Base-by-base conservation (phyloP, 345 rosid genomes). In the Cardiospermum halicacabum region DNA sequence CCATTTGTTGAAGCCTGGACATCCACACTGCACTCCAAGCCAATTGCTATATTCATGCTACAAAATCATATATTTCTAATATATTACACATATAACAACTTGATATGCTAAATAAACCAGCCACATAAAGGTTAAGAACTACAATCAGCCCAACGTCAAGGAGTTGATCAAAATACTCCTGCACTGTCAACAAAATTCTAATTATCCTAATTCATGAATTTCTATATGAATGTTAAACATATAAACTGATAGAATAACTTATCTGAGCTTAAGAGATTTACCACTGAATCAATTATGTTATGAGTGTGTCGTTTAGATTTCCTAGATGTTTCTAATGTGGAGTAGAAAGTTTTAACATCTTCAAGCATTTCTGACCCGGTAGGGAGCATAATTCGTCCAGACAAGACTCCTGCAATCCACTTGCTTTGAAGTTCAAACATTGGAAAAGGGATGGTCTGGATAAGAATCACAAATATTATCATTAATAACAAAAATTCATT, bases 381-480 rank as follows among this genome's bases (percentile, higher is more conserved):
- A 19, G 97, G 96, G 59, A 90, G 90, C 34, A 21, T 45, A 26
- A 86, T 71, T 30, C 87, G 77, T 66, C 96, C 93, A 3, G 94
- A 88, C 68, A 92, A 76, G 69, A 74, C 80, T 64, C 92, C 86
- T 0, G 97, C 92, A 59, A 92, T 78, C 98, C 96, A 92, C 76
- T 84, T 85, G 89, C 89, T 86, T 81, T 92, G 97, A 11, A 78
- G 71, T 78, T 90, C 96, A 72, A 57, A 81, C 74, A 83, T 16
- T 26, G 77, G 82, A 64, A 90, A 93, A 3, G 96, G 94, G 50
- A 58, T 26, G 69, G 77, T 69, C 96, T 92, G 72, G 58, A 43
- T 56, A 58, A 12, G 63, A 69, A 59, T 1, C 12, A 32, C 30
- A n/a, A 51, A 22, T 9, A 39, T 37, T 8, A 54, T 60, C 32